Base-by-base conservation (phyloP, 805 yeast genomes). In the Lachancea mirantina region DNA sequence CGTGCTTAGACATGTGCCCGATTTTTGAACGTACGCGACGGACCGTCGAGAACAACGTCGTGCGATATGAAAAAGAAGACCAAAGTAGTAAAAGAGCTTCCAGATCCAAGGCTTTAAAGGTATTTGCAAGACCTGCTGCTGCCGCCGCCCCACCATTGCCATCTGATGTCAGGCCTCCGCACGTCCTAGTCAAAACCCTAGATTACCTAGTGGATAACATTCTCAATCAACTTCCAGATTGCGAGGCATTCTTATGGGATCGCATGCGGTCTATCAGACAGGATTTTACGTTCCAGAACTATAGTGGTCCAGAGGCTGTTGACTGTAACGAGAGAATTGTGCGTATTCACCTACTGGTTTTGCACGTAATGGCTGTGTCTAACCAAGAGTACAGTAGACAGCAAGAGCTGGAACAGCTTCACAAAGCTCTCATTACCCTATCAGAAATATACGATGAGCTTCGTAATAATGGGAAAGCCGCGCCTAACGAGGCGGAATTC, bases 81-180 rank as follows among this genome's bases (percentile, higher is more conserved):
- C 38, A 39, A 1, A 61, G 62, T 0, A 66, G 74, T 3, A 74
- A 74, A 4, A 68, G 62, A 40, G 79, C 85, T 5, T 68, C 84
- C 1, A 55, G 72, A 18, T 49, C 50, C 0, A 62, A 66, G 27
- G 95, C 96, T 0, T 72, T 92, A 5, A 92, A 92, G 58, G 94
- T 95, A 2, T 92, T 92, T 52, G 82, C 94, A 14, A 68, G 99
- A 46, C 96, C 99, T 0, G 95, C 95, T 11, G 96, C 97, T 1
- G 98, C 97, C 5, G 96, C 92, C 46, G 95, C 96, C 1, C 97
- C 96, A 2, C 94, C 97, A 3, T 63, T 92, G 37, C 99, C 98
- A 0, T 85, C 96, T 1, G 98, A 92, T 55, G 99, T 92, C 3
- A 68, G 99, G 40, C 95, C 98, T 1, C 98, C 99, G 0, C 71